Base-by-base conservation (phyloP, 495 filamentous ascomycete species). In the Thermochaetoides thermophila region DNA sequence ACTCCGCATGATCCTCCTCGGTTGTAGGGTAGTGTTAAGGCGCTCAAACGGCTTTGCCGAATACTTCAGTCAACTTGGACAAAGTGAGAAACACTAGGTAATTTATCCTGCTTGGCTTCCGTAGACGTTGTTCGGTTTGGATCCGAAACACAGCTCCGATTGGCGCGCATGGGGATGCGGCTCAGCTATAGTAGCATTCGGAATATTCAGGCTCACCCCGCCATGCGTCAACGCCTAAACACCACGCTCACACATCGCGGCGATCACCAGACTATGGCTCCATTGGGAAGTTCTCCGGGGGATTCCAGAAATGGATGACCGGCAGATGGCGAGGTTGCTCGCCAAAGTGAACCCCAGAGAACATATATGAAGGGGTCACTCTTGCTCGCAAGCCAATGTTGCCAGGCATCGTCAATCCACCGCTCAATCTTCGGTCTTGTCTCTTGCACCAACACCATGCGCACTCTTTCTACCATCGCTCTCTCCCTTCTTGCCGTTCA, bases 401-500 rank as follows among this genome's bases (percentile, higher is more conserved):
- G 6, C 6, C 6, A 24, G 21, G 6, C 17, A 27, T 22, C 14
- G 3, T 15, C 2, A 17, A n/a, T 18, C 21, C 15, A 9, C 18
- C 14, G 7, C 11, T 16, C 7, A 16, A 37, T 35, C 33, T 27
- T 36, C 14, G 1, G 8, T 22, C 11, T 23, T 9, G 29, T 27
- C 19, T 12, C 29, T 2, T 2, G 21, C 9, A 18, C 21, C 21
- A 24, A 11, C 21, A 22, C 11, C 35, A 38, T 38, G 35, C 24
- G 21, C 9, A 27, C 35, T 16, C 7, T 38, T 15, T 13, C 17
- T 11, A 32, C 35, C 24, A 20, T 38, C 21, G 35, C 12, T 14
- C 17, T 38, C 6, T 28, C 29, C 29, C 21, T 38, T n/a, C 35
- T 38, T 16, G 29, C 8, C 17, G 30, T 32, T 25, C 32, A 40